A percentile compares a stretch with the other conserved stretches of the same genome.
Conservation (phyloP, 2,329 filamentous ascomycete species). For the Helotiales sp. region DNA sequence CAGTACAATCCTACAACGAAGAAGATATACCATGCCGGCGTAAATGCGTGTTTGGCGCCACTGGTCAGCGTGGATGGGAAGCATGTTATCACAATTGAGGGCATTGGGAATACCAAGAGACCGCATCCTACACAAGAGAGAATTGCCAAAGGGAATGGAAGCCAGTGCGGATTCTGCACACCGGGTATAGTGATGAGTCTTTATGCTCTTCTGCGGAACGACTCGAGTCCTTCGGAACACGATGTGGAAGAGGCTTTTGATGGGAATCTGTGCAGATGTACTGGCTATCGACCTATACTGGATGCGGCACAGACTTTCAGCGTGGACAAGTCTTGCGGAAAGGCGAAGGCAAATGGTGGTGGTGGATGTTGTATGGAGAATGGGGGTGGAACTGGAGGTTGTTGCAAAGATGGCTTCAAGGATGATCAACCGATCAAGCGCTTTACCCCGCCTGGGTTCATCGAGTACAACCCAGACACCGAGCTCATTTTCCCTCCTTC, state of each 20-base stretch:
- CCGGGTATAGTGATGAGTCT: slow-evolving; percentile 98
- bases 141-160: slow-evolving; percentile 88
- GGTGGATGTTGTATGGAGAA: slow-evolving; percentile 76
- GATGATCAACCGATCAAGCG: slow-evolving; percentile 62
- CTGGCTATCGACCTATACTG: slow-evolving; percentile 90
- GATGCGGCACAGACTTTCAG: slow-evolving; percentile 93
- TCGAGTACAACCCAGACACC: slow-evolving; percentile 91
- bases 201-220: slow-evolving; percentile 90
- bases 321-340: slow-evolving; percentile 53
- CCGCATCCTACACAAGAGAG: slow-evolving; percentile 92
- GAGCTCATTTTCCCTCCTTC: slow-evolving; percentile 93
- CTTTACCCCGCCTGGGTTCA: slow-evolving; percentile 89
- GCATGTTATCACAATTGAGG: slow-evolving; percentile 97
- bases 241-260: slow-evolving; percentile 97
- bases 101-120: slow-evolving; percentile 84
- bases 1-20: slow-evolving; percentile 87
- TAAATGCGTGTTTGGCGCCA: slow-evolving; percentile 94
- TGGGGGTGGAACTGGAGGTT: slow-evolving; percentile 56
- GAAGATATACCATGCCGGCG: slow-evolving; percentile 92
- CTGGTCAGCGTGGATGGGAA: slow-evolving; percentile 94
- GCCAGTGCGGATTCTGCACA: slow-evolving; percentile 92
- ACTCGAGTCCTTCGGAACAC: slow-evolving; percentile 74
- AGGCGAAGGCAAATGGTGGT: slow-evolving; percentile 54
- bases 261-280: slow-evolving; percentile 92
- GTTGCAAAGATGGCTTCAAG: slow-evolving; percentile 67